Evolutionary conservation across 1,284 basidiomycete species (phyloP), one percentile per base, ranked within the genome.

Genomic region (Melampsora occidentalis): DNA sequence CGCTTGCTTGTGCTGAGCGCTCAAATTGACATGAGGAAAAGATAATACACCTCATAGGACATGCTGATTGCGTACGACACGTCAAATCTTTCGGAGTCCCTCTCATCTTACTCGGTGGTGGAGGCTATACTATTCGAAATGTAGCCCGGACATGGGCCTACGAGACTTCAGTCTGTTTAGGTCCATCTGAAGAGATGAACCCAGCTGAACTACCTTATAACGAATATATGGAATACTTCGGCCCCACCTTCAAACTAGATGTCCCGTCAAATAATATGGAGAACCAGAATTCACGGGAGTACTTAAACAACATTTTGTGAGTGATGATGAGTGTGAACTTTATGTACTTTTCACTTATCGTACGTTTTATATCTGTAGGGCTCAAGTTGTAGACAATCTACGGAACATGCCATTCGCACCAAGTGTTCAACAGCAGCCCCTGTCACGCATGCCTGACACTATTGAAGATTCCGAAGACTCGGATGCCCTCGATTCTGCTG

Each of bases 131-230:
- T 0, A 89, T 94, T 48, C 81, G 84, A 83, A 99, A 99, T 82
- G 95, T 98, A 7, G 93, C 93, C 0, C 87, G 94, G 51, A 90
- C 92, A 14, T 99, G 96, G 96, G 91, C 94, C 25, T 97, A 93
- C 84, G 97, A 99, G 84, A 99, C 97, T 0, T 95, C 94, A 0
- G 91, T 96, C 81, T 91, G 94, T 46, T 87, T 96, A 18, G 94
- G 93, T 1, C 53, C 63, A 0, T 39, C 57, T 42, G 87, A 92
- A 65, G 90, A 94, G 81, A 90, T 98, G 71, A 88, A 92, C 79
- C 88, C 80, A 76, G 68, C 77, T 51, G 90, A 92, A 81, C 83
- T 76, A 49, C 73, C 73, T 28, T 76, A 76, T 31, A 76, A 76
- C 25, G 73, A 76, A 69, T 76, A 76, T 48, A 83, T 76, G 76